Conservation (phyloP, 139 green algal species). For the Closterium sp. region DNA sequence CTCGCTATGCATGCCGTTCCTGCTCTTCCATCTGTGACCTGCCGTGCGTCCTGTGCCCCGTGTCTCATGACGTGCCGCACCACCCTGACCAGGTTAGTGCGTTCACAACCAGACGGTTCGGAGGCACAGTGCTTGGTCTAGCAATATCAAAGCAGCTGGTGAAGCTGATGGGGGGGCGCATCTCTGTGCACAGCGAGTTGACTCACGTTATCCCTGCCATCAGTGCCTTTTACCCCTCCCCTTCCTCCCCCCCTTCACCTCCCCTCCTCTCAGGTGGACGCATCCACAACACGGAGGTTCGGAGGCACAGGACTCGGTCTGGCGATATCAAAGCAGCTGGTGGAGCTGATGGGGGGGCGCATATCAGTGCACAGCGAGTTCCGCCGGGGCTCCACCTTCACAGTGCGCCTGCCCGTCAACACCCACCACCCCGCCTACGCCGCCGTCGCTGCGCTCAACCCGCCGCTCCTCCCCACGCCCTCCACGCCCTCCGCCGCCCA, state of each 20-base stretch:
- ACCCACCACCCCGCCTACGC: not conserved
- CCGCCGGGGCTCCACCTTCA: slow-evolving; percentile 19
- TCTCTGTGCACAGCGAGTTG: no score
- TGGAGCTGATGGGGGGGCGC: not conserved
- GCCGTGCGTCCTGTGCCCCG: no score
- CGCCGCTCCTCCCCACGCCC: not conserved
- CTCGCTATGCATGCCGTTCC: not conserved
- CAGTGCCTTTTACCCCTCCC: no score
- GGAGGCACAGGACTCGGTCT: slow-evolving; percentile 27
- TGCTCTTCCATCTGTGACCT: no score
- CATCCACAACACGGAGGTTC: slow-evolving; percentile 19
- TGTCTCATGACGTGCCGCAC: no score
- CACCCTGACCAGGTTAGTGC: slow-evolving; percentile 21
- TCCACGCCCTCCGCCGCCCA: not conserved
- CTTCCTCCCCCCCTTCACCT: no score
- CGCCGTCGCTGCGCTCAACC: not conserved
- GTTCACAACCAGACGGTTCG: slow-evolving; percentile 22
- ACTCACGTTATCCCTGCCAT: no score
- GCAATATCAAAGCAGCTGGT: slow-evolving; percentile 16
- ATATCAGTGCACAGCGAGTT: slow-evolving; percentile 4
- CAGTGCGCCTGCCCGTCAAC: slow-evolving; percentile 1
- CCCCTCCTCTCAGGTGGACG: slow-evolving; percentile 33
- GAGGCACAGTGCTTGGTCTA: slow-evolving; percentile 16
- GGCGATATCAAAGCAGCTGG: slow-evolving; percentile 14
- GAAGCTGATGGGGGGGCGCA: not conserved